Percentiles rank a stretch among this genome's conserved stretches.
Evolutionary conservation across 1,139 yeast species (phyloP).

Genomic region (Nadsonia starkeyi-henricii): DNA sequence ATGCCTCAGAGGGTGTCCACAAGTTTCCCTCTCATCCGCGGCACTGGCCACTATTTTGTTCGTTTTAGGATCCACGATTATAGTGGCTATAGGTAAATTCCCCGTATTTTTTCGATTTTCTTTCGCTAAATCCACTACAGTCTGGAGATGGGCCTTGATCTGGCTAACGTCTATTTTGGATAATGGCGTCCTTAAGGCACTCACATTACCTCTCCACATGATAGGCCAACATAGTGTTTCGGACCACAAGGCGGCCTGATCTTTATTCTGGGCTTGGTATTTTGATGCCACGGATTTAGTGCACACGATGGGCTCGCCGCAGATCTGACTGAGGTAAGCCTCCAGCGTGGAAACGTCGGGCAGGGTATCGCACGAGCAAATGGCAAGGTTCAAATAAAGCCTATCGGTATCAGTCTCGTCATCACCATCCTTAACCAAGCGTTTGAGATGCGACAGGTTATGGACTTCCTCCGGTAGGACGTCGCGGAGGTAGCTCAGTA

Average conservation of each 20-base stretch:
- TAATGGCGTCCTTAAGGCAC: slow-evolving; percentile 53
- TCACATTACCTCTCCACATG: slow-evolving; percentile 87
- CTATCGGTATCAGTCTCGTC: slow-evolving; percentile 4
- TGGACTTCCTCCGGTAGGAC: slow-evolving; percentile 14
- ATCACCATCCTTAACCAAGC: slow-evolving; percentile 7
- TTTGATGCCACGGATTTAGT: slow-evolving; percentile 31
- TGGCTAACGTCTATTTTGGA: slow-evolving; percentile 33
- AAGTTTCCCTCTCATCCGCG: slow-evolving; percentile 26
- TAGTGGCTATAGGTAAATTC: slow-evolving; percentile 28
- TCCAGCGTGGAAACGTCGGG: slow-evolving; percentile 11
- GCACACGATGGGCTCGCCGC: slow-evolving; percentile 17
- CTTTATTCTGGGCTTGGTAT: slow-evolving; percentile 49
- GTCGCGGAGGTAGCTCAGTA: slow-evolving; percentile 15
- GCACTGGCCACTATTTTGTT: slow-evolving; percentile 26
- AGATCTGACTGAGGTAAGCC: slow-evolving; percentile 19
- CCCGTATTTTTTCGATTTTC: slow-evolving; percentile 5
- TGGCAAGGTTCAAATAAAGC: slow-evolving; percentile 21
- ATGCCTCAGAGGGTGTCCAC: slow-evolving; percentile 45
- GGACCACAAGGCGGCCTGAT: slow-evolving; percentile 52
- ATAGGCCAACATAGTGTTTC: slow-evolving; percentile 59
- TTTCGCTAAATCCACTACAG: slow-evolving; percentile 16
- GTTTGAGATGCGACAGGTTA: slow-evolving; percentile 24
- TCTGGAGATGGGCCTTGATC: slow-evolving; percentile 30
- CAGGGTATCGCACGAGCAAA: slow-evolving; percentile 17
- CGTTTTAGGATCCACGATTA: slow-evolving; percentile 35